phyloP scores from a whole-genome alignment of 495 filamentous ascomycete species.

The Aspergillus egyptiacus region DNA sequence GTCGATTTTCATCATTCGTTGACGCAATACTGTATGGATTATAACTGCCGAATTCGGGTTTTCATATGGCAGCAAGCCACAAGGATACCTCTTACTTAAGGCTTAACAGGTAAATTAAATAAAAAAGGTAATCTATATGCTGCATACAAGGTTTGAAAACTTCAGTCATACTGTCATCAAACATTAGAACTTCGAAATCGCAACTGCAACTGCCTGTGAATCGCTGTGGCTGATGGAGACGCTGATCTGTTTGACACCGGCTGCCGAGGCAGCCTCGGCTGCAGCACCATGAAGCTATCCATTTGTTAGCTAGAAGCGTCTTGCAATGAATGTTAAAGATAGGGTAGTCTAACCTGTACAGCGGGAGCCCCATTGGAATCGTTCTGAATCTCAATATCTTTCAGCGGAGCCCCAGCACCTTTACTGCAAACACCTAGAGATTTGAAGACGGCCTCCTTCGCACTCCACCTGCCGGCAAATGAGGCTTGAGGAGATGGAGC shows the following conservation, averaged over 20 bases:
- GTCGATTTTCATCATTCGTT: no score
- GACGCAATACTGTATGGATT: no score
- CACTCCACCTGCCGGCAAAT: slow-evolving; percentile 91
- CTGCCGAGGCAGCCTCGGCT: slow-evolving; percentile 69
- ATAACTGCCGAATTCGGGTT: no score
- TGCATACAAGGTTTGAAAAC: slow-evolving; percentile 6
- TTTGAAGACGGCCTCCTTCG: slow-evolving; percentile 99
- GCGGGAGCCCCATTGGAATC: slow-evolving; percentile 75
- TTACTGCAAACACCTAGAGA: slow-evolving; percentile 80
- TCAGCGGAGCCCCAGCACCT: slow-evolving; percentile 82
- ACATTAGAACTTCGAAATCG: slow-evolving; percentile 66
- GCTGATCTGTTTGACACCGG: slow-evolving; percentile 75
- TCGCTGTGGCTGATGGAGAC: slow-evolving; percentile 96
- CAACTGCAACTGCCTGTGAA: slow-evolving; percentile 85
- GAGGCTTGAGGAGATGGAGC: slow-evolving; percentile 71
- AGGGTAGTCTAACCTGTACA: slow-evolving; percentile 64
- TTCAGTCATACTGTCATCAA: slow-evolving; percentile 9
- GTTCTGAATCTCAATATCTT: slow-evolving; percentile 86
- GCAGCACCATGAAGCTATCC: slow-evolving; percentile 74
- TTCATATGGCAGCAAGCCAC: no score
- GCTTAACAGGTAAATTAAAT: slow-evolving; percentile 1
- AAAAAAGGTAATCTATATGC: slow-evolving; percentile 10
- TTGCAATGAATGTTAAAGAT: not conserved
- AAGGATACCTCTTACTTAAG: not conserved
- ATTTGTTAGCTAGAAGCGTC: slow-evolving; percentile 33